A percentile compares a stretch with the other conserved stretches of the same genome.
These are phyloP conservation scores for Crithidia acanthocephali DNA, from an alignment of 208 protist species.

Conservation along the genomic window DNA sequence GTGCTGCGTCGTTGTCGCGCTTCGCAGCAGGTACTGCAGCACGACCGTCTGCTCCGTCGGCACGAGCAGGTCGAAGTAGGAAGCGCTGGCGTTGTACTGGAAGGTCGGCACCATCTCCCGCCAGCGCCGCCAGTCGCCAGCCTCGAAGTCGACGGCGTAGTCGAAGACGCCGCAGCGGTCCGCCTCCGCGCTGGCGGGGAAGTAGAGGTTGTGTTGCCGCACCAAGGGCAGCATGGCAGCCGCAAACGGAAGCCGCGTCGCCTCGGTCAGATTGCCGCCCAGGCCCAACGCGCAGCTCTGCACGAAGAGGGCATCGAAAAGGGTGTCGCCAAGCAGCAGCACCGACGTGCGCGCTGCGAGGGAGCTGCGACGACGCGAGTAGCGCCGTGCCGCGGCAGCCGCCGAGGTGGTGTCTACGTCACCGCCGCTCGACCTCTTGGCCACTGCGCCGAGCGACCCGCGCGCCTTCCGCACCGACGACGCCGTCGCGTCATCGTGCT, in stretches of 20 bases:
- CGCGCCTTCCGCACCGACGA: constrained; percentile 7
- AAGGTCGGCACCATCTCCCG: constrained; percentile 90
- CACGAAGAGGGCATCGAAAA: constrained; percentile 91
- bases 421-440: background rate
- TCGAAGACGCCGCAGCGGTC: constrained; percentile 87
- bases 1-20: constrained; percentile 56
- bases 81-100: constrained; percentile 78
- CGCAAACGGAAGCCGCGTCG: constrained; percentile 84
- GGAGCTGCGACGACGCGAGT: constrained; percentile 53
- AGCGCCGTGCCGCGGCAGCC: constrained; percentile 24
- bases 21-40: constrained; percentile 75
- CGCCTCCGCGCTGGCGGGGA: constrained; percentile 41
- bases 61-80: constrained; percentile 96
- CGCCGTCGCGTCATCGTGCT: constrained; percentile 16
- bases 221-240: constrained; percentile 72
- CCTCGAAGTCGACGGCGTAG: constrained; percentile 88
- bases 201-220: constrained; percentile 57
- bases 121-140: constrained; percentile 82
- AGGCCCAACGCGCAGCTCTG: constrained; percentile 96
- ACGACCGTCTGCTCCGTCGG: constrained; percentile 94
- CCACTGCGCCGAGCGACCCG: background rate
- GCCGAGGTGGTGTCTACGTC: background rate
- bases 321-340: constrained; percentile 58
- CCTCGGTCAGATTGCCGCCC: constrained; percentile 93
- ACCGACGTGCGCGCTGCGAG: constrained; percentile 44